phyloP scores from a whole-genome alignment of 805 yeast genomes.

The Candida quercuum region DNA sequence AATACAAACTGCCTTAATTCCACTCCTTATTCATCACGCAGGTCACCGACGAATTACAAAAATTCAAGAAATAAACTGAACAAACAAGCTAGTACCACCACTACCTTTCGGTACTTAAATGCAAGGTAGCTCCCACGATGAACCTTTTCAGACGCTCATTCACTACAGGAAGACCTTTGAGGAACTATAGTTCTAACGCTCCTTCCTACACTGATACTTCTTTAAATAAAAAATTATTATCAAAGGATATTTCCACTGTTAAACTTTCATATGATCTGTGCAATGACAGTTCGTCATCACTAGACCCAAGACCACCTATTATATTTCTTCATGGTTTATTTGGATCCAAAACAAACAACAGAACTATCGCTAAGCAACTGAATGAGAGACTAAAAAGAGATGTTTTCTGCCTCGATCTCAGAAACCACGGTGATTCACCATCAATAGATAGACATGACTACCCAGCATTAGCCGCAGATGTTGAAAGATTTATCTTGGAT shows the following conservation, averaged over 20 bases:
- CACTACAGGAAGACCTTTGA: too few species aligned
- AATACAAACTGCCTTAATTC: too few species aligned
- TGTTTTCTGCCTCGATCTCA: slow-evolving; percentile 66
- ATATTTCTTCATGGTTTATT: slow-evolving; percentile 84
- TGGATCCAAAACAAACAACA: slow-evolving; percentile 77
- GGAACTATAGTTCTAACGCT: too few species aligned
- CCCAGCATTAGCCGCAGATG: slow-evolving; percentile 78
- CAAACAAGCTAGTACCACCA: too few species aligned
- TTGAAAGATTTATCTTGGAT: slow-evolving; percentile 57
- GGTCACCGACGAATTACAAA: too few species aligned
- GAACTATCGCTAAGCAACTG: slow-evolving; percentile 67
- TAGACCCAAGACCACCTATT: slow-evolving; percentile 46
- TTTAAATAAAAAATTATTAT: slow-evolving; percentile 21
- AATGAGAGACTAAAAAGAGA: slow-evolving; percentile 45
- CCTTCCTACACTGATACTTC: too few species aligned
- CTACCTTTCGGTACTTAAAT: too few species aligned
- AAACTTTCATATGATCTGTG: slow-evolving; percentile 48
- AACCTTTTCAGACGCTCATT: too few species aligned
- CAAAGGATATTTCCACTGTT: slow-evolving; percentile 44
- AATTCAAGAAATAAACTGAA: too few species aligned
- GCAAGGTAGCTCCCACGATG: too few species aligned
- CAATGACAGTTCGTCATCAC: slow-evolving; percentile 22
- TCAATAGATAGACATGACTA: slow-evolving; percentile 69
- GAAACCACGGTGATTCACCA: slow-evolving; percentile 94
- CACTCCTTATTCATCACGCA: too few species aligned